Base-by-base conservation (phyloP, 768 basidiomycete genomes). In the Floccularia luteovirens region DNA sequence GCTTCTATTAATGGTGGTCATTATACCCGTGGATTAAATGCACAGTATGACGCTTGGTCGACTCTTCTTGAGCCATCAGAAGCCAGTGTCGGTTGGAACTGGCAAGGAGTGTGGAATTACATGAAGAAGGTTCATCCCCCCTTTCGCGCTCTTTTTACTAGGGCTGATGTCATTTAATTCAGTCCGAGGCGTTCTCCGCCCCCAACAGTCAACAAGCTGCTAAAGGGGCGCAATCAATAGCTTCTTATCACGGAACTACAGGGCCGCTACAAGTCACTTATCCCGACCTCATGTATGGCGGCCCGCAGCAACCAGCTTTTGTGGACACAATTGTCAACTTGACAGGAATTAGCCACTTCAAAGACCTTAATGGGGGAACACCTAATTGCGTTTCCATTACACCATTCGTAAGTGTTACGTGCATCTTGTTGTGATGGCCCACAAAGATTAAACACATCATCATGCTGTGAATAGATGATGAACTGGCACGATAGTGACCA, bases 321-420 rank as follows among this genome's bases (percentile, higher is more conserved):
- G 53, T 72, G 31, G 42, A 64, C 38, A 69, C 74, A 2, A 66
- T 75, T 38, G 59, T 63, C 20, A 59, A 60, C 31, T 47, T 74
- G 8, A 74, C 71, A 4, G 73, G 72, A 1, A 73, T 76, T 43
- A 61, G 49, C 5, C 72, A 64, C 39, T 68, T 43, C 50, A 58
- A 60, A 24, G 77, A 79, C 51, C 48, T 75, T 28, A 77, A 77
- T 48, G 75, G 76, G 21, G 75, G 76, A 0, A 64, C 62, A 11
- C 69, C 74, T 5, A 75, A 77, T 45, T 69, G 70, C 42, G 76
- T 79, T 3, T 69, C 74, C 1, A 69, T 74, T 45, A 74, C 72
- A 6, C 77, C 76, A 3, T 51, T 72, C 14, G 74, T 73, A 40
- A 37, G 64, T 51, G 6, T n/a, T n/a, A 4, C 11, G 20, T 20